phyloP scores from a whole-genome alignment of 108 stramenopile species.

The Ochromonas danica region DNA sequence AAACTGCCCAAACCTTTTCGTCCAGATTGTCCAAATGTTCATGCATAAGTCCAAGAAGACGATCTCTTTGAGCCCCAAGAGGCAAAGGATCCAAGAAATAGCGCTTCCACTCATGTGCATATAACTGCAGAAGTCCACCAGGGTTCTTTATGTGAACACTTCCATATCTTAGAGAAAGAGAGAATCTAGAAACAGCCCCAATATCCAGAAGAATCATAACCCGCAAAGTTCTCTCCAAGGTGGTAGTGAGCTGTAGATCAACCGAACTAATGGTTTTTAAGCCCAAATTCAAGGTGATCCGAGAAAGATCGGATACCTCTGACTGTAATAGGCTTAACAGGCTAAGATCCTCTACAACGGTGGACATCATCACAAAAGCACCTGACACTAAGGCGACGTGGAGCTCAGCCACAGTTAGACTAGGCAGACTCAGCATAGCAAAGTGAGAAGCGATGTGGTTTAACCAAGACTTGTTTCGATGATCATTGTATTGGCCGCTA shows the following conservation, averaged over 20 bases:
- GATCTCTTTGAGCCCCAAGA: background rate
- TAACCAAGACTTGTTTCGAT: background rate
- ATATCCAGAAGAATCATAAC: background rate
- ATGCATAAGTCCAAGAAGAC: background rate
- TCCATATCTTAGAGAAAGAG: background rate
- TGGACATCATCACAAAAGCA: background rate
- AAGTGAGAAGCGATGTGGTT: background rate
- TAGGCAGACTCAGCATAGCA: background rate
- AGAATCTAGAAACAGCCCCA: background rate
- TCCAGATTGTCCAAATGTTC: constrained; percentile 4
- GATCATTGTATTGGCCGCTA: background rate
- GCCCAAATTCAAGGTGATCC: background rate
- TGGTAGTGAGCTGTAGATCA: background rate
- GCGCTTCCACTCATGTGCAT: constrained; percentile 30
- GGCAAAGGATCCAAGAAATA: constrained; percentile 32
- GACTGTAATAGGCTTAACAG: background rate
- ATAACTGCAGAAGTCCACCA: constrained; percentile 27
- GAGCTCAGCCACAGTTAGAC: background rate
- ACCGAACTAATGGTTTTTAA: background rate
- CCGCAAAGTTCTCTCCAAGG: background rate
- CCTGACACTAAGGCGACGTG: constrained; percentile 2
- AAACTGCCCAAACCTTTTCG: background rate
- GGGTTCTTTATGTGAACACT: background rate
- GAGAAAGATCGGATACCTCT: background rate
- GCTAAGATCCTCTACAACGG: background rate